Percentiles rank a stretch among this genome's conserved stretches.
phyloP scores from a whole-genome alignment of 2,329 filamentous ascomycete genomes.

The Fusarium pseudonygamai region DNA sequence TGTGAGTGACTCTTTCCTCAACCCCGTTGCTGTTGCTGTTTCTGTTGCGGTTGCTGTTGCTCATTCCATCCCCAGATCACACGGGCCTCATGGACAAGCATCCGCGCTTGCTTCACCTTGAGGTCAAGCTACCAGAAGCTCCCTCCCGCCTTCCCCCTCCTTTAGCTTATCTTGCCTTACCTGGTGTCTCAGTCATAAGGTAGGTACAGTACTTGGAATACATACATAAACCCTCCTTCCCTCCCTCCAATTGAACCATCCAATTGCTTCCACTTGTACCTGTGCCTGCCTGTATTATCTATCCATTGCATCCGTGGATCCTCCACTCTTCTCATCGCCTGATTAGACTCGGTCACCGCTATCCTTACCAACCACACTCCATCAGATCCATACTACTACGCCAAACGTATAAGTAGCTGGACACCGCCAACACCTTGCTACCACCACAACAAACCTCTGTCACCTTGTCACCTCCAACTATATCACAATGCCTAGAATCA shows the following conservation, averaged over 20 bases:
- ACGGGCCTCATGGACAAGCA: constrained; percentile 21
- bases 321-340: constrained; percentile 19
- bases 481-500: constrained; percentile 58
- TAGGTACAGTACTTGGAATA: neutral
- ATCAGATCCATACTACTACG: constrained; percentile 4
- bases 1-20: constrained; percentile 16
- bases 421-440: constrained; percentile 2
- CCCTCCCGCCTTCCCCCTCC: constrained; percentile 22
- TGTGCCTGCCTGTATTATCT: neutral
- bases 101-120: constrained; percentile 21
- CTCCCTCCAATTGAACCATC: constrained; percentile 15
- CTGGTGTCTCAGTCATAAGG: constrained; percentile 6
- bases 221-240: constrained; percentile 31
- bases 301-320: constrained; percentile 1
- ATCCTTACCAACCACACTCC: neutral
- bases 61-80: constrained; percentile 30
- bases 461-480: neutral
- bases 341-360: constrained; percentile 30
- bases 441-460: neutral
- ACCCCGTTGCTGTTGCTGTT: neutral
- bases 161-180: constrained; percentile 14
- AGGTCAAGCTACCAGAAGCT: constrained; percentile 18
- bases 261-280: constrained; percentile 16
- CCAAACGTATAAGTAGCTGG: constrained; percentile 31
- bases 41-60: neutral